Evolutionary conservation across 2,329 filamentous ascomycete species (phyloP), one percentile per base, ranked within the genome.

Genomic region (Penicillium sp.): DNA sequence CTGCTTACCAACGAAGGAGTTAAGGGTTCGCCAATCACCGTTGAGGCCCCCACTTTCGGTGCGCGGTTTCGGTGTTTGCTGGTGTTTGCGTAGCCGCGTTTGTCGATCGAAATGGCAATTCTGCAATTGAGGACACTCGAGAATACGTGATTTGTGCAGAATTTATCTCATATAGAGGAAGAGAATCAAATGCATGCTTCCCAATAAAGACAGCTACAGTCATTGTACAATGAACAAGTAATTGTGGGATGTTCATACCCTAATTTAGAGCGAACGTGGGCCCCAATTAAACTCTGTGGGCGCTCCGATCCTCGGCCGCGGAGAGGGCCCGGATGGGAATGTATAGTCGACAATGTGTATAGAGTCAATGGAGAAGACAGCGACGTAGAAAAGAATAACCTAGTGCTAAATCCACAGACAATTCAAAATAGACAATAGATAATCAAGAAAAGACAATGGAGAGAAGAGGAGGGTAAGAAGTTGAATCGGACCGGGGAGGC

Each of bases 231-330:
- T 27, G 24, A 6, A 5, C 24, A 27, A 27, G n/a, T 16, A 18
- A 5, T 27, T 27, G 13, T 8, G 11, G 11, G 45, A 40, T 48
- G 21, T 22, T n/a, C 24, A 29, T 9, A 46, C 5, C 36, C 27
- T 42, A 41, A 42, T 41, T 36, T 7, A 14, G 34, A 14, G 43
- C 21, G 21, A 48, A 48, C 50, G 44, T 53, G 50, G 50, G 32
- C 31, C 43, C 43, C 40, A 53, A 31, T 51, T 51, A 40, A 47
- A 46, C 34, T 41, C n/a, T 3, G 27, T 16, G 36, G 36, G n/a
- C 11, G 34, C 51, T 54, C 51, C 51, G 51, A 54, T 50, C 11
- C 18, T 54, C 51, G 51, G 51, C 29, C 46, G 39, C 8, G 7
- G 45, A 48, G 16, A 8, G 27, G 29, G 40, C 3, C 24, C 18